Evolutionary conservation across 2,329 filamentous ascomycete species (phyloP).

Genomic region (Colletotrichum coccodes): DNA sequence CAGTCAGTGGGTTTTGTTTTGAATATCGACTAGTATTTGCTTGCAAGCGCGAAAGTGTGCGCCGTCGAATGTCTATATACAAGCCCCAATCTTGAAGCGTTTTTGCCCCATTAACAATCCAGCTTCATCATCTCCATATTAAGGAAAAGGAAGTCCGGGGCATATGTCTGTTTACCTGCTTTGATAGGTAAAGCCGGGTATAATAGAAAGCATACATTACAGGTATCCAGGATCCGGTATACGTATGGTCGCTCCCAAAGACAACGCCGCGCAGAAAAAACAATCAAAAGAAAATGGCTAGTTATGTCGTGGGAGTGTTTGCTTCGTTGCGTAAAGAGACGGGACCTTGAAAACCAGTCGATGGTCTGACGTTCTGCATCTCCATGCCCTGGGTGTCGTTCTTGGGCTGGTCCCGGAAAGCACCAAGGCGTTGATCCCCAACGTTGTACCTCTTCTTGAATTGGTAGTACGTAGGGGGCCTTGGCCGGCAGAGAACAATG

Average conservation of each 20-base stretch:
- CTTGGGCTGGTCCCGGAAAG: constrained; percentile 50
- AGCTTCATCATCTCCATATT: background rate
- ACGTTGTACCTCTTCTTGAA: constrained; percentile 83
- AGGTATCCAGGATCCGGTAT: constrained; percentile 31
- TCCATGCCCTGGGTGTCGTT: constrained; percentile 70
- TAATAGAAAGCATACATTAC: constrained; percentile 35
- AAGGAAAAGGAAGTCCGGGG: background rate
- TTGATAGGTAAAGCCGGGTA: constrained; percentile 25
- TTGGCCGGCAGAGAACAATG: constrained; percentile 82
- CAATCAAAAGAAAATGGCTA: constrained; percentile 3
- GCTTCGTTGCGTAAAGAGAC: constrained; percentile 52
- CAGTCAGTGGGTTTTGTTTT: background rate
- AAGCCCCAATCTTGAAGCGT: constrained; percentile 6
- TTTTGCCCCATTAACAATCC: background rate
- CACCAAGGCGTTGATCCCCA: constrained; percentile 87
- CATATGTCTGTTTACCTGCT: constrained; percentile 9
- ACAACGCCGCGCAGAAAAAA: constrained; percentile 18
- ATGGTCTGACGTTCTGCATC: constrained; percentile 73
- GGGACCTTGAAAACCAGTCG: constrained; percentile 64
- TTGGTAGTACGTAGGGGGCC: constrained; percentile 86
- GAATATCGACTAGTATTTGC: constrained; percentile 1
- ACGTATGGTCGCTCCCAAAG: constrained; percentile 26
- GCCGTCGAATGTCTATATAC: constrained; percentile 16
- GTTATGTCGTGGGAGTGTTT: constrained; percentile 27
- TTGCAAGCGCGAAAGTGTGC: constrained; percentile 13